These are phyloP conservation scores for Erigeron canadensis DNA, from an alignment of 129 eudicot species.

Conservation along the genomic window DNA sequence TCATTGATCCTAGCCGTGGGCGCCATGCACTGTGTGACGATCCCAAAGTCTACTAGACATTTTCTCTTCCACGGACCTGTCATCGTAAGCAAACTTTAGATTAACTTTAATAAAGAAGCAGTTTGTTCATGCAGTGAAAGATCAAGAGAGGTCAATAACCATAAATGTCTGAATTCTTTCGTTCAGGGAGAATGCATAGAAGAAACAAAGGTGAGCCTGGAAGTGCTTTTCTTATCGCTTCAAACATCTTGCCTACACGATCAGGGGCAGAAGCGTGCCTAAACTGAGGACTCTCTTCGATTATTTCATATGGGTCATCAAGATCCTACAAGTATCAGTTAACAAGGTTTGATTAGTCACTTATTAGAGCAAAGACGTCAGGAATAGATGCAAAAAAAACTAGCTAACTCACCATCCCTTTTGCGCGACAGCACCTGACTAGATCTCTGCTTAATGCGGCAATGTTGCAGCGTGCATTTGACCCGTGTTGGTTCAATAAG, in stretches of 20 bases:
- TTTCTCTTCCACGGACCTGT: slow-evolving; percentile 85
- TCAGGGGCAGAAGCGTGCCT: slow-evolving; percentile 55
- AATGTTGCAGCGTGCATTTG: slow-evolving; percentile 52
- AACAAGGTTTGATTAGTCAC: neutral
- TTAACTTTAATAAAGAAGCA: neutral
- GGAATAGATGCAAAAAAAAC: neutral
- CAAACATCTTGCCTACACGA: slow-evolving; percentile 74
- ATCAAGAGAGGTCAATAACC: slow-evolving; percentile 24
- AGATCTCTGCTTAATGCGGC: slow-evolving; percentile 39
- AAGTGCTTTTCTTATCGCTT: slow-evolving; percentile 36
- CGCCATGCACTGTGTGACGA: slow-evolving; percentile 78
- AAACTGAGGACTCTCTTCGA: slow-evolving; percentile 60
- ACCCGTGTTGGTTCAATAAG: slow-evolving; percentile 51
- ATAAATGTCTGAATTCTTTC: slow-evolving; percentile 56
- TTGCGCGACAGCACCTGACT: slow-evolving; percentile 41
- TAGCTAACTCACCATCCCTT: slow-evolving; percentile 57
- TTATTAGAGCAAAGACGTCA: slow-evolving; percentile 14
- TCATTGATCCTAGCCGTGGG: slow-evolving; percentile 60
- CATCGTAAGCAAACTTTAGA: neutral
- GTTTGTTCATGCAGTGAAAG: neutral
- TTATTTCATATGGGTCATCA: slow-evolving; percentile 41
- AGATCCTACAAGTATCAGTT: slow-evolving; percentile 23
- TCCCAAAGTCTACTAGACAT: slow-evolving; percentile 58
- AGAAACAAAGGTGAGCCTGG: slow-evolving; percentile 53
- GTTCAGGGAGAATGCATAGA: slow-evolving; percentile 65